Base-by-base conservation (phyloP, 352 stramenopile genomes). In the Globisporangium perplexum region DNA sequence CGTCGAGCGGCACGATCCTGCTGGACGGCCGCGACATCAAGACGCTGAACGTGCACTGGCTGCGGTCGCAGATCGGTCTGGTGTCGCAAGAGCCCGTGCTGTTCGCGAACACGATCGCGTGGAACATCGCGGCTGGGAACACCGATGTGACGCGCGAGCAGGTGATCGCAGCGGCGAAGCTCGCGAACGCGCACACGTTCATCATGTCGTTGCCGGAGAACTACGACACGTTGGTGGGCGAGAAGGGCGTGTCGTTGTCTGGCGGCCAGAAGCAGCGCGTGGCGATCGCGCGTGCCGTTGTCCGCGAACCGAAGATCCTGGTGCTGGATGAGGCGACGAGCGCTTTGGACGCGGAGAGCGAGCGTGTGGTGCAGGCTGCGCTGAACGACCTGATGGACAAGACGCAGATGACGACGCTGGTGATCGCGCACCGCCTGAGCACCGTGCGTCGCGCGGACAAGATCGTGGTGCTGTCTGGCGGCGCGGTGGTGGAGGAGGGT, bases 91-190 rank as follows among this genome's bases (percentile, higher is more conserved):
- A 96, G 52, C 86, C 89, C n/a, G 85, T 88, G 24, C 70, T 98
- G 20, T 97, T 97, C 64, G 83, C 84, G 15, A 79, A 69, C n/a
- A 90, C 74, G 1, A 95, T 98, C 50, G 52, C 62, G 3, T 77
- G 97, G n/a, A 98, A 98, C 59, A 95, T 99, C 57, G 63, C 66
- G 7, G 86, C 77, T 31, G 88, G 80, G 66, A 78, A 36, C 23
- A 5, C 8, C 2, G 22, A 22, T 10, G 36, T 59, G 22, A 53
- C 53, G 22, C 53, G 53, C 17, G 53, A 54, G 1, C 45, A 60
- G 24, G 54, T 54, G 24, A 20, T 43, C 4, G 35, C n/a, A 15
- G 54, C 54, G 0, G 54, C 54, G 15, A 60, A 60, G 39, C 38
- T 70, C 22, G 57, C 62, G 22, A 77, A 71, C 39, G 63, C 63